Evolutionary conservation across 2,329 filamentous ascomycete genomes (phyloP).

Genomic region (Colletotrichum destructivum): DNA sequence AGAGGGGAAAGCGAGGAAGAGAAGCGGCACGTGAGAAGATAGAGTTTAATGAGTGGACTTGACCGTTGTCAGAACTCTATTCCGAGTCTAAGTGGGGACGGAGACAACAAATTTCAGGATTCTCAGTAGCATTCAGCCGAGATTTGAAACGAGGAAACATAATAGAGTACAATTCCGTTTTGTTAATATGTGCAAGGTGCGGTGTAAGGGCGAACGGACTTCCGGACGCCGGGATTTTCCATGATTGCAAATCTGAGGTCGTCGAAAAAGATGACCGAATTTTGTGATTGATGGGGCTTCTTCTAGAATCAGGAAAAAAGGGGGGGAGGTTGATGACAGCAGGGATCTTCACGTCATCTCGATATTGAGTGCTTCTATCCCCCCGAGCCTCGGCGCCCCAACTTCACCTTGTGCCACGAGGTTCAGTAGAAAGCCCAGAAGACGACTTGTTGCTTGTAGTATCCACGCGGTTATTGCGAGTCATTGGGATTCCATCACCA

Average conservation of each 20-base stretch:
- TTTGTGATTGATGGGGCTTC: background rate
- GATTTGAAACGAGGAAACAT: slow-evolving; percentile 23
- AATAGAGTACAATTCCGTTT: background rate
- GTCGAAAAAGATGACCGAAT: background rate
- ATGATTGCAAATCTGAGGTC: background rate
- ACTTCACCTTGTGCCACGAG: background rate
- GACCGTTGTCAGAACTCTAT: slow-evolving; percentile 7
- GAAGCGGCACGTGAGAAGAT: slow-evolving; percentile 5
- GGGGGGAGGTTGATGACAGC: background rate
- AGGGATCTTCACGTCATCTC: slow-evolving; percentile 18
- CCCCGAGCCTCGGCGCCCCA: slow-evolving; percentile 9
- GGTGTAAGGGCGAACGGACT: background rate
- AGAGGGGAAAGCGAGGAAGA: background rate
- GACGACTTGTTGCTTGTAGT: background rate
- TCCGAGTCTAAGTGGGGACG: background rate
- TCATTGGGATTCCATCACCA: background rate
- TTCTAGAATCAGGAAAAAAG: background rate
- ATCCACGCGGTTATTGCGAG: background rate
- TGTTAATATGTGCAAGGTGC: background rate
- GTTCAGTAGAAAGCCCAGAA: background rate
- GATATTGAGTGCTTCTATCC: background rate
- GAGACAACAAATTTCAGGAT: slow-evolving; percentile 9
- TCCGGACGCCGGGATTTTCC: slow-evolving; percentile 3
- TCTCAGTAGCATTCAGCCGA: slow-evolving; percentile 18
- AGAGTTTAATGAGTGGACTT: slow-evolving; percentile 31